phyloP scores from a whole-genome alignment of 2,329 filamentous ascomycete species.

The Aspergillus novoparasiticus region DNA sequence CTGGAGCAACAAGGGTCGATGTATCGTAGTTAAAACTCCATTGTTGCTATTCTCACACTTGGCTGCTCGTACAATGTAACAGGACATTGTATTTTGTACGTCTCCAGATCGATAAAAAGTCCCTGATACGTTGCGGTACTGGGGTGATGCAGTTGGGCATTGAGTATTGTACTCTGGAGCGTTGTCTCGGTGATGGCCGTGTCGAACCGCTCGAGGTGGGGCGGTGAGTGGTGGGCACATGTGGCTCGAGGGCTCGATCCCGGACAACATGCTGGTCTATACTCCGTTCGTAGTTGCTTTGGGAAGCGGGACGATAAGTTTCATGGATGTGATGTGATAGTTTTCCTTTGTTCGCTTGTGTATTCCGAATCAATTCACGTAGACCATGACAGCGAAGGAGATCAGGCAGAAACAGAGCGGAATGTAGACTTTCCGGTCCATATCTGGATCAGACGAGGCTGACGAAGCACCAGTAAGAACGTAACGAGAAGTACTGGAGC shows the following conservation, averaged over 20 bases:
- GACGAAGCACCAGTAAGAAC: constrained; percentile 9
- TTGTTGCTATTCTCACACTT: background rate
- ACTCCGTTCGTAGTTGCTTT: background rate
- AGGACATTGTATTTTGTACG: background rate
- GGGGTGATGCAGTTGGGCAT: background rate
- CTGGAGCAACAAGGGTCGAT: background rate
- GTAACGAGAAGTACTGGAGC: constrained; percentile 16
- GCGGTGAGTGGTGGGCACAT: background rate
- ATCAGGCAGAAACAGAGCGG: constrained; percentile 41
- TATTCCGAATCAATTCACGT: constrained; percentile 29
- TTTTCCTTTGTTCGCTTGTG: background rate
- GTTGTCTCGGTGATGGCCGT: constrained; percentile 1
- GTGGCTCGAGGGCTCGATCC: background rate
- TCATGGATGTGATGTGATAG: background rate
- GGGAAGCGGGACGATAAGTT: background rate
- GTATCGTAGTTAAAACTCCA: background rate
- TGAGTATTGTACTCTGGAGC: background rate
- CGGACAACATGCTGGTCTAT: background rate
- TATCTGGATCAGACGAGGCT: constrained; percentile 23
- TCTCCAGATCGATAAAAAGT: background rate
- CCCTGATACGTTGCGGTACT: background rate
- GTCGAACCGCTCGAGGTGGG: background rate
- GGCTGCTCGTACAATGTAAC: background rate
- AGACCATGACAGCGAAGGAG: constrained; percentile 41
- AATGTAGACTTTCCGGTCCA: constrained; percentile 39